These are phyloP conservation scores for Heterobasidion occidentale DNA, from an alignment of 1,284 basidiomycete genomes.

Conservation along the genomic window DNA sequence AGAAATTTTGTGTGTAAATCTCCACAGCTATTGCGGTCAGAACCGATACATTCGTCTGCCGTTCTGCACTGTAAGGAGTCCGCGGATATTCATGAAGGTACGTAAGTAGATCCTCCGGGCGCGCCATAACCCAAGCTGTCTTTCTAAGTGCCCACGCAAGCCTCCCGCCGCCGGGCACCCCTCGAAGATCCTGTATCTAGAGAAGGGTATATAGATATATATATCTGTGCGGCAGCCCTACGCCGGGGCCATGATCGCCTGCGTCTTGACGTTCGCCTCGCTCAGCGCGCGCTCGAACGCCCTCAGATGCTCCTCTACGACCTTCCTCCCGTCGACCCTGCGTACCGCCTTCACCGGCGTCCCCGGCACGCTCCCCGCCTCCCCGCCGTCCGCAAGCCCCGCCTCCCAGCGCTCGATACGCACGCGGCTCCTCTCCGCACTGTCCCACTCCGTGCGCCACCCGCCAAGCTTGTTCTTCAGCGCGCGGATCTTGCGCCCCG, in stretches of 20 bases:
- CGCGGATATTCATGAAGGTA: not conserved
- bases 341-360: conserved; percentile 21
- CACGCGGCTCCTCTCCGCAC: conserved; percentile 65
- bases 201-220: not conserved
- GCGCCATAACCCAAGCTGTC: not conserved
- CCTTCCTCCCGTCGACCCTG: conserved; percentile 52
- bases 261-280: conserved; percentile 66
- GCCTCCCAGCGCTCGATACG: conserved; percentile 75
- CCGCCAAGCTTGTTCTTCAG: conserved; percentile 74
- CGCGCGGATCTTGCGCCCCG: conserved; percentile 73
- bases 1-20: too few relatives aligned
- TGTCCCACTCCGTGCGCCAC: conserved; percentile 73
- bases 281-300: conserved; percentile 64
- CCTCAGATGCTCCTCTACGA: conserved; percentile 67
- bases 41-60: too few relatives aligned
- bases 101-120: not conserved
- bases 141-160: not conserved
- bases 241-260: conserved; percentile 64
- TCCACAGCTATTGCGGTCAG: too few relatives aligned
- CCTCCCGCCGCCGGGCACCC: too few relatives aligned
- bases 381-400: conserved; percentile 33
- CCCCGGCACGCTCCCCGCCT: conserved; percentile 11
- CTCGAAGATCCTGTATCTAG: not conserved
- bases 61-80: too few relatives aligned
- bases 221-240: conserved; percentile 1